Base-by-base conservation (phyloP, 768 basidiomycete species). In the Auriscalpium orientale region DNA sequence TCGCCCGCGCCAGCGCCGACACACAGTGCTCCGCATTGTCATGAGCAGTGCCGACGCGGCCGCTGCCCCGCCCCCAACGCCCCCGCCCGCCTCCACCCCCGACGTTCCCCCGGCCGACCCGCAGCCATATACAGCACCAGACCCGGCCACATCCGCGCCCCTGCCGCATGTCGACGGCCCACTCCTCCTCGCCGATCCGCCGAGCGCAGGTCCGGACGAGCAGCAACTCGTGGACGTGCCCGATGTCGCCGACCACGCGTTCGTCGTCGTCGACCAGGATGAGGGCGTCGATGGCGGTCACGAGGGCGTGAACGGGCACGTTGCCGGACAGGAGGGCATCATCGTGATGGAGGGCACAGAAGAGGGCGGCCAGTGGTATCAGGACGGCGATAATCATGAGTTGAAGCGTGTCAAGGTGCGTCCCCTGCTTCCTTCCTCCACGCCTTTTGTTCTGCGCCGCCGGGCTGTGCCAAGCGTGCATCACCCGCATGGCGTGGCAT, bases 341-440 rank as follows among this genome's bases (percentile, higher is more conserved):
- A 62, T 67, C 38, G 67, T 67, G 50, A 69, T 70, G 56, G 72
- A 72, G 49, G 72, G 69, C 13, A 70, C 70, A 52, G 73, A 71
- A 43, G 85, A 87, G 62, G 85, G 85, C 54, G 68, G 74, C 28
- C 79, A 79, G 64, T 83, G 83, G 46, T 86, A 79, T 58, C 72
- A 79, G 7, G 87, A 88, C 56, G 73, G 76, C 51, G 84, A 86
- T 33, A 68, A 66, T 64, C 80, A 85, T 65, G 88, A 89, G 62
- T 73, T 88, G 67, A 90, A 90, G 76, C 89, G 89, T 80, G 88
- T 91, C 73, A 91, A 88, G 79, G 86, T 84, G 67, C 63, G 81
- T 65, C 60, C 65, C 50, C 53, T 28, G 28, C 28, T 28, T 28
- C 28, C 5, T 3, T 28, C 28, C 4, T 28, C 56, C 49, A 50